These are phyloP conservation scores for Peribolospora kevripleyi DNA, from an alignment of 768 basidiomycete species.

Conservation along the genomic window DNA sequence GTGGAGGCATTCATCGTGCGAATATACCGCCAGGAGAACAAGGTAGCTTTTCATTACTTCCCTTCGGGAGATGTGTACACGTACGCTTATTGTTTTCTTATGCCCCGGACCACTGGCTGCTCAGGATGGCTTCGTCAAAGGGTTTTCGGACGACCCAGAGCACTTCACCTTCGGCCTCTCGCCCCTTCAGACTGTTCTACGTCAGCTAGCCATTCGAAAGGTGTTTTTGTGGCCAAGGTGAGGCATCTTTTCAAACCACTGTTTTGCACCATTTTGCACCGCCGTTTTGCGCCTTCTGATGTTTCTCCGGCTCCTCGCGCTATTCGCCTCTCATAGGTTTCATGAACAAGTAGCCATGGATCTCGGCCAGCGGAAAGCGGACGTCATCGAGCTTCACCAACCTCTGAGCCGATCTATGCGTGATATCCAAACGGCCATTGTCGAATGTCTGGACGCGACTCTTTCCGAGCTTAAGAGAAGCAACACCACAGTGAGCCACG, in stretches of 20 bases:
- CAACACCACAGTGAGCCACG: conserved; percentile 34
- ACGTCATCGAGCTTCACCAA: conserved; percentile 78
- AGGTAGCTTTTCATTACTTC: conserved; percentile 14
- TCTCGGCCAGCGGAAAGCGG: conserved; percentile 58
- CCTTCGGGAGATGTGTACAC: background rate
- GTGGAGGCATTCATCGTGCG: conserved; percentile 83
- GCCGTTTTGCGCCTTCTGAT: background rate
- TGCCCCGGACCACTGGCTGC: too few species aligned
- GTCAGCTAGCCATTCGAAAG: conserved; percentile 66
- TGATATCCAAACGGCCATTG: conserved; percentile 75
- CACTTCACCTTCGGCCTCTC: conserved; percentile 77
- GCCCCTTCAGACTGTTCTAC: conserved; percentile 75
- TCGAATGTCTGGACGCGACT: conserved; percentile 81
- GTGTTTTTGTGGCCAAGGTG: conserved; percentile 83
- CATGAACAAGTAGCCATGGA: conserved; percentile 66
- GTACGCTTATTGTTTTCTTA: background rate
- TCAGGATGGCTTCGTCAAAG: conserved; percentile 67
- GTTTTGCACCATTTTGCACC: background rate
- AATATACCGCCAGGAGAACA: conserved; percentile 70
- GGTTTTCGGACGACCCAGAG: conserved; percentile 91
- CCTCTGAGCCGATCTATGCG: conserved; percentile 60
- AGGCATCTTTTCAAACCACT: conserved; percentile 7
- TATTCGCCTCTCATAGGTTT: conserved; percentile 33
- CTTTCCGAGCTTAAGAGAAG: conserved; percentile 71
- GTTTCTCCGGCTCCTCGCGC: background rate